These are phyloP conservation scores for Irpex rosettiformis DNA, from an alignment of 1,284 basidiomycete genomes.

Conservation along the genomic window DNA sequence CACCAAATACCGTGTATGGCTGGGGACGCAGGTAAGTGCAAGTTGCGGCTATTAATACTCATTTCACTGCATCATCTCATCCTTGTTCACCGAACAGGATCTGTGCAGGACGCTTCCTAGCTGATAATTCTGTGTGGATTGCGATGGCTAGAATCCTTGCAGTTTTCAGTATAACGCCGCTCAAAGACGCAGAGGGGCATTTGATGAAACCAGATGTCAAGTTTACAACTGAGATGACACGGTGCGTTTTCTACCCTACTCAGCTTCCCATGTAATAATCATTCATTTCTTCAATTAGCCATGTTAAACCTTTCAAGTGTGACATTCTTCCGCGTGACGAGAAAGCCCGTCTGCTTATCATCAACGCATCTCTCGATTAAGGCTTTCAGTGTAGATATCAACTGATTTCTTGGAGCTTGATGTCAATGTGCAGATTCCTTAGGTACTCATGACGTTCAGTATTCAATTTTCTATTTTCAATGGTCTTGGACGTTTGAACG, in stretches of 20 bases:
- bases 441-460: too few relatives aligned
- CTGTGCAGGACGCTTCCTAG: constrained; percentile 5
- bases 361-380: too few relatives aligned
- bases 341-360: constrained; percentile 8
- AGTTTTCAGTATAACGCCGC: neutral
- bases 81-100: too few relatives aligned
- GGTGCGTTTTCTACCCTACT: neutral
- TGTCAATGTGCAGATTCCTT: too few relatives aligned
- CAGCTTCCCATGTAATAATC: too few relatives aligned
- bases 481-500: too few relatives aligned
- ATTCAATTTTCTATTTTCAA: too few relatives aligned
- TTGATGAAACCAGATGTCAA: neutral
- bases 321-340: constrained; percentile 13
- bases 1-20: constrained; percentile 7
- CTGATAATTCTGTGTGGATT: neutral
- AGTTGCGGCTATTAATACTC: too few relatives aligned
- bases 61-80: too few relatives aligned
- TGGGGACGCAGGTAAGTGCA: constrained; percentile 7
- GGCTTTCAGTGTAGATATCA: too few relatives aligned
- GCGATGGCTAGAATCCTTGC: constrained; percentile 4
- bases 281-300: neutral
- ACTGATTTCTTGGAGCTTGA: too few relatives aligned
- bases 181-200: neutral
- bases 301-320: constrained; percentile 11
- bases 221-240: neutral